Evolutionary conservation across 2,329 filamentous ascomycete species (phyloP).

Genomic region (Venturia pyrina): DNA sequence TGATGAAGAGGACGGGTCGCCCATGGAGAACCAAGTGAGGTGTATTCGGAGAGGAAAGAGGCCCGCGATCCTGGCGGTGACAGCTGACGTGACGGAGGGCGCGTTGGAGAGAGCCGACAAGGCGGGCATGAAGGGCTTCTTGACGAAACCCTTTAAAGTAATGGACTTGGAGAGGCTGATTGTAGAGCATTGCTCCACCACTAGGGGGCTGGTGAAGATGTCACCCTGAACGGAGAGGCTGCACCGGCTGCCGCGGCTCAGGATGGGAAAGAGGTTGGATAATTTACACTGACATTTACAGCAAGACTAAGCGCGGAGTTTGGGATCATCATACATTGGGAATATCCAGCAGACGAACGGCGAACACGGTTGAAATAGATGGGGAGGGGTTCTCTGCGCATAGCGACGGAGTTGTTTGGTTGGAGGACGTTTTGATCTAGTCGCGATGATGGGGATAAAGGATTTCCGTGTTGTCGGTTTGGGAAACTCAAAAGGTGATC

Average conservation of each 20-base stretch:
- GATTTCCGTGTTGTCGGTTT: too few species aligned
- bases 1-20: constrained; percentile 18
- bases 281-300: not conserved
- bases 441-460: too few species aligned
- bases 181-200: constrained; percentile 31
- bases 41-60: constrained; percentile 12
- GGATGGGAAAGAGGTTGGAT: not conserved
- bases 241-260: not conserved
- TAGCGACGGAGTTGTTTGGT: not conserved
- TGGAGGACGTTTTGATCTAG: too few species aligned
- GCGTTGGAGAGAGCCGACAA: constrained; percentile 49
- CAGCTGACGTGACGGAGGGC: constrained; percentile 56
- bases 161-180: constrained; percentile 53
- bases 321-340: not conserved
- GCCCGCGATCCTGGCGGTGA: constrained; percentile 50
- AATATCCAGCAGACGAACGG: not conserved
- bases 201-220: not conserved
- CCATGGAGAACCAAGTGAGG: not conserved
- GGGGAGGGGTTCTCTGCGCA: too few species aligned
- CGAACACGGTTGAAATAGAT: not conserved
- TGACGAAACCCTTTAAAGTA: constrained; percentile 59
- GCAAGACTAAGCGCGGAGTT: not conserved
- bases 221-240: not conserved
- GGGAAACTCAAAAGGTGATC: too few species aligned
- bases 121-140: constrained; percentile 57